Evolutionary conservation across 116 monocot species (phyloP).

Genomic region (Phalaenopsis hybrid): DNA sequence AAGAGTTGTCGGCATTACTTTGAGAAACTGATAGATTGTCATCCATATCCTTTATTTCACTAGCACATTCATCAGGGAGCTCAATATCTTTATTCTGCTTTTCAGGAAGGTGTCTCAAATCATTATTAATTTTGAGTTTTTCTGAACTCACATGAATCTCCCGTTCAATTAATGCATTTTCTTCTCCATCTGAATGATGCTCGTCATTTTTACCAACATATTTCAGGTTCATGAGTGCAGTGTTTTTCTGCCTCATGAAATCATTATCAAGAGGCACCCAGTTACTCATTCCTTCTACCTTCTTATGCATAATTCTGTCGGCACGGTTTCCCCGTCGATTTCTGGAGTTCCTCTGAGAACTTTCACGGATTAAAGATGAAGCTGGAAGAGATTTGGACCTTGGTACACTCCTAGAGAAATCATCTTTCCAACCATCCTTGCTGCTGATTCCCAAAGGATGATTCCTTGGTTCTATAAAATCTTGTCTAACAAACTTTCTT

Average conservation of each 20-base stretch:
- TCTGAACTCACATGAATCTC: slow-evolving; percentile 55
- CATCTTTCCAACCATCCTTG: slow-evolving; percentile 45
- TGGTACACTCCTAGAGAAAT: slow-evolving; percentile 19
- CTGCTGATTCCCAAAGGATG: slow-evolving; percentile 41
- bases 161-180: slow-evolving; percentile 22
- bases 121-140: slow-evolving; percentile 16
- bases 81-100: slow-evolving; percentile 8
- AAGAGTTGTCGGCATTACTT: background rate
- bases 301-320: slow-evolving; percentile 31
- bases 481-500: slow-evolving; percentile 16
- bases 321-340: slow-evolving; percentile 18
- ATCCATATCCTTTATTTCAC: slow-evolving; percentile 1
- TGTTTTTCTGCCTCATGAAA: slow-evolving; percentile 1
- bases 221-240: slow-evolving; percentile 13
- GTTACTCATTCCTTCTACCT: slow-evolving; percentile 21
- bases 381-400: slow-evolving; percentile 55
- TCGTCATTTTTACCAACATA: slow-evolving; percentile 5
- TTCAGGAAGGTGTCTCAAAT: slow-evolving; percentile 11
- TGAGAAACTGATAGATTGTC: slow-evolving; percentile 5
- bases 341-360: slow-evolving; percentile 18
- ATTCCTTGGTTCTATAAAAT: slow-evolving; percentile 8
- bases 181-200: slow-evolving; percentile 15
- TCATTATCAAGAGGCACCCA: background rate
- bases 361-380: slow-evolving; percentile 19
- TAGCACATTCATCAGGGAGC: background rate